Percentiles rank a stretch among this genome's conserved stretches.
phyloP scores from a whole-genome alignment of 2,329 filamentous ascomycete species.

The Mariannaea elegans region DNA sequence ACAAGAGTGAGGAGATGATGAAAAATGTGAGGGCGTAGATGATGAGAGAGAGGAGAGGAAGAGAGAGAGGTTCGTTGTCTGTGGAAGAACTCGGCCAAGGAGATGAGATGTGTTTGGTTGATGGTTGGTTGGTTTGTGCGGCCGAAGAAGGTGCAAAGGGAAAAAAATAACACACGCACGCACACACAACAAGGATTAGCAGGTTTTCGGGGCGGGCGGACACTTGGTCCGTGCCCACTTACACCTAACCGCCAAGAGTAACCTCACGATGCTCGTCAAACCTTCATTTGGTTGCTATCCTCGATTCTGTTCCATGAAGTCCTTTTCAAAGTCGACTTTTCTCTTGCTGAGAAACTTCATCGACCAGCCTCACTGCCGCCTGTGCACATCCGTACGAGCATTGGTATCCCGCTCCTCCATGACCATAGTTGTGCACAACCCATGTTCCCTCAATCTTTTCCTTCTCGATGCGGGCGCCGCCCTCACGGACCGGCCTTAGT shows the following conservation, averaged over 20 bases:
- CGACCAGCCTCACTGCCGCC: constrained; percentile 21
- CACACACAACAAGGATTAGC: constrained; percentile 15
- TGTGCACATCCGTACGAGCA: constrained; percentile 44
- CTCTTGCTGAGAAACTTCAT: constrained; percentile 8
- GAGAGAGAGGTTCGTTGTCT: constrained; percentile 8
- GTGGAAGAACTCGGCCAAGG: constrained; percentile 13
- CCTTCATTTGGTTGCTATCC: too few species aligned
- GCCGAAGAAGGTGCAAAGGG: constrained; percentile 8
- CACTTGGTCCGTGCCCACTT: constrained; percentile 22
- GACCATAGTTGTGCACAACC: constrained; percentile 82
- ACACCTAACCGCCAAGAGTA: not conserved
- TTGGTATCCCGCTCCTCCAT: constrained; percentile 78
- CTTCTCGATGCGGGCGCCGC: constrained; percentile 79
- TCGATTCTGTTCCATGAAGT: too few species aligned
- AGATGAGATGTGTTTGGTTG: constrained; percentile 25
- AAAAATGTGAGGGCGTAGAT: constrained; percentile 22
- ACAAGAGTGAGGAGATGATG: constrained; percentile 18
- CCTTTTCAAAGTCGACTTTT: constrained; percentile 5
- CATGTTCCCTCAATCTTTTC: constrained; percentile 58
- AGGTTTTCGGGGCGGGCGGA: constrained; percentile 7
- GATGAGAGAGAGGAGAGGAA: constrained; percentile 15
- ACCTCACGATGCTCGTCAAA: not conserved
- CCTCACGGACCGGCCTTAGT: constrained; percentile 75
- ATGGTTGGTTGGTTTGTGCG: constrained; percentile 21
- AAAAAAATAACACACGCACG: constrained; percentile 23